Base-by-base conservation (phyloP, 2,329 filamentous ascomycete genomes). In the Aspergillaceae sp. region DNA sequence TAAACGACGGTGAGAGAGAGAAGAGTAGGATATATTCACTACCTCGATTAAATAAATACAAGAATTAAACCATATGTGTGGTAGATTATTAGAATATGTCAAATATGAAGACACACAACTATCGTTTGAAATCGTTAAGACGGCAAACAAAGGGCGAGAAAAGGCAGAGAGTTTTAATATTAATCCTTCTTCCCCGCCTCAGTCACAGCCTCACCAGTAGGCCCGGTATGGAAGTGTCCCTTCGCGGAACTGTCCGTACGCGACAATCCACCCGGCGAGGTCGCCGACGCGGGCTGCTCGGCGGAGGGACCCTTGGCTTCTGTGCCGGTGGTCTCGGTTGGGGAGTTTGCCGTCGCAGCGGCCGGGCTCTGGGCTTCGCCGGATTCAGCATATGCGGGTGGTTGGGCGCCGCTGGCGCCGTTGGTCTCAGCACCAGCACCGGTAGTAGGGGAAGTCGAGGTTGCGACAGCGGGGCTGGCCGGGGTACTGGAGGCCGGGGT, bases 191-290 rank as follows among this genome's bases (percentile, higher is more conserved):
- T 43, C 9, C 46, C 44, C 26, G 7, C 11, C 26, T 38, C 36
- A 19, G 9, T 40, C 54, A 48, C 50, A 4, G 56, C 58, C 4
- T 53, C 48, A 5, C 58, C 59, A n/a, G 54, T 56, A 6, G 58
- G 58, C 7, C 54, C 54, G n/a, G 52, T 56, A 42, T 60, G 56
- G 49, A 58, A 62, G 49, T 61, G 58, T 35, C 55, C 56, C 5
- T 49, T 47, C 27, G 49, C 33, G 27, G 50, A 33, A 26, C 46
- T 43, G 9, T 40, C 11, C 26, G 40, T 33, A 40, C 43, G 45
- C n/a, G 9, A 4, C 35, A 26, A 32, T 38, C 43, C 29, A 8
- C 26, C 34, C n/a, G 34, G 33, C 32, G 11, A 37, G n/a, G 36
- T 47, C 6, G 32, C 43, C 29, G 7, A 38, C 8, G 5, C 35